Base-by-base conservation (phyloP, 2,329 filamentous ascomycete species). In the Alternaria novae-zelandiae region DNA sequence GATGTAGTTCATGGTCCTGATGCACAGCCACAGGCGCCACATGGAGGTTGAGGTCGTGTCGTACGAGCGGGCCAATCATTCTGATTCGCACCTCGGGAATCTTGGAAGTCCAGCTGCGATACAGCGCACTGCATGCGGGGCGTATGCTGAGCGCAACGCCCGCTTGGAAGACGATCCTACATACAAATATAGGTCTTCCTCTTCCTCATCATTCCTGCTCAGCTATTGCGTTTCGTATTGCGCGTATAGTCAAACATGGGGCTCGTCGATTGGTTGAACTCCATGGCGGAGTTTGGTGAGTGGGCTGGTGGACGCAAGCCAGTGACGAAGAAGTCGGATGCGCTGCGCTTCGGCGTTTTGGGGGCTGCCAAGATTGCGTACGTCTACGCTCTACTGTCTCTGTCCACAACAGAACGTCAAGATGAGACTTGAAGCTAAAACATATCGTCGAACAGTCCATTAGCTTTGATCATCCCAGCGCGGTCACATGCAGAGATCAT, bases 401-500 rank as follows among this genome's bases (percentile, higher is more conserved):
- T 12, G 4, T 12, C 25, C 17, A 28, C 8, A 45, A 5, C 8
- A 44, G 21, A 20, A 41, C 25, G 17, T 54, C 9, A 20, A 25
- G 11, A n/a, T 25, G 25, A 45, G 17, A 13, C 44, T 7, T 46
- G 28, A 20, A 58, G 32, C 46, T 54, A 46, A 59, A 13, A 11
- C 11, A 17, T 10, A 25, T 26, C 9, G 15, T 53, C n/a, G 43
- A 56, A 43, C 62, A 83, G 80, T 9, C 82, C 82, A 0, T 56
- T 75, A 15, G 80, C 81, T 12, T 67, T 87, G 17, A 82, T 88
- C 36, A 70, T 63, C 3, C 86, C 86, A 0, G 86, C 86, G 13
- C 83, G 80, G 64, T 82, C 80, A 4, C 86, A 89, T 67, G 79
- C 86, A 0, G 85, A 87, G 43, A 83, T 88, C 13, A 78, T 87